Evolutionary conservation across 148 eudicot species (phyloP), one percentile per base, ranked within the genome.

Genomic region (Rheum nobile): DNA sequence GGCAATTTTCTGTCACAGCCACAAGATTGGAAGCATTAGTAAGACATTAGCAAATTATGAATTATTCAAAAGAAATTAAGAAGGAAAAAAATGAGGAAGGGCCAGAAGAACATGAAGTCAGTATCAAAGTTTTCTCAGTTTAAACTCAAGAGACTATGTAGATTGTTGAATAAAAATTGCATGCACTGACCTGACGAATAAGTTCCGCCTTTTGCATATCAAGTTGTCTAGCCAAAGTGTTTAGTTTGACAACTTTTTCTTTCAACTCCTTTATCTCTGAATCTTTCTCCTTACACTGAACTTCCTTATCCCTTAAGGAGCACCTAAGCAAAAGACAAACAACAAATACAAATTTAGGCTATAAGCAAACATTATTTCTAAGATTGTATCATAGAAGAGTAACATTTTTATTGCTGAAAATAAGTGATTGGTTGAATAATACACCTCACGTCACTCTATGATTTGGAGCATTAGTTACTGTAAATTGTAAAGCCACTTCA

Each of bases 261-360:
- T 96, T 92, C 81, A 96, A 67, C 10, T 90, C 94, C 74, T 85
- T 88, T 43, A 90, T 90, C 83, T 86, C 96, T 1, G 85, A 79
- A 78, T 92, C 97, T 70, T 87, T 92, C 84, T 96, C 99, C 77
- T 93, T 86, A 74, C 91, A 83, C 42, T 81, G 86, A 63, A 90
- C 87, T 83, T 96, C 99, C 71, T 81, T 86, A 77, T 87, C 99
- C 52, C 91, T 82, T 57, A 84, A 83, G 80, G 82, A 82, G 77
- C 99, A 96, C 84, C 99, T 96, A 68, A 34, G 29, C 29, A 74
- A 37, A 19, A 67, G 10, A 31, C 32, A 34, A 65, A 16, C 13
- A 32, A 4, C 34, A 14, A 34, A 14, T 11, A 65, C 4, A 34
- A 55, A 24, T 55, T 17, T 11, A 32, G 38, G 4, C 19, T 10